A percentile compares a stretch with the other conserved stretches of the same genome.
These are phyloP conservation scores for Pascua guehoae DNA, from an alignment of 1,284 basidiomycete genomes.

Conservation along the genomic window DNA sequence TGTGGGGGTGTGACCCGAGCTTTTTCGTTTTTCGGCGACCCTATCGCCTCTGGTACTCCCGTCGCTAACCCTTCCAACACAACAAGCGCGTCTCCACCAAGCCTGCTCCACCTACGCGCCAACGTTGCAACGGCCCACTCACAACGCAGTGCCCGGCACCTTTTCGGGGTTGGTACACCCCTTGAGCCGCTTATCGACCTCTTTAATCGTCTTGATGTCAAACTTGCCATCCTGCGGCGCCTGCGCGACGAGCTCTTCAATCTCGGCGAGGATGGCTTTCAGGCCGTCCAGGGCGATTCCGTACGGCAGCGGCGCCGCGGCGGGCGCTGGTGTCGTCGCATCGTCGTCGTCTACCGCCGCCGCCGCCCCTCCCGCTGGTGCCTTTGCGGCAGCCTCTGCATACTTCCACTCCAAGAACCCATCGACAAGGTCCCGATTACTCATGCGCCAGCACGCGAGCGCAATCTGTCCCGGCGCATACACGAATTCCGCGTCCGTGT, in stretches of 20 bases:
- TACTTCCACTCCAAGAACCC: constrained; percentile 60
- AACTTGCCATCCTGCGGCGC: constrained; percentile 59
- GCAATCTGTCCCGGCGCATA: constrained; percentile 92
- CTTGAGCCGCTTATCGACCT: constrained; percentile 77
- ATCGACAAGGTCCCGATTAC: constrained; percentile 59
- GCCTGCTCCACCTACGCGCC: too few species aligned
- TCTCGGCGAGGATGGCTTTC: constrained; percentile 53
- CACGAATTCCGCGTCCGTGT: constrained; percentile 88
- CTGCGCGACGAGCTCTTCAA: constrained; percentile 58
- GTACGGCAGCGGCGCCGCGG: constrained; percentile 18
- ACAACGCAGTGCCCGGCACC: constrained; percentile 74
- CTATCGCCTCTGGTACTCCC: not conserved
- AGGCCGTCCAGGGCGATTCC: constrained; percentile 43
- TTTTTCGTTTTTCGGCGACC: too few species aligned
- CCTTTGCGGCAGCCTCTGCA: constrained; percentile 35
- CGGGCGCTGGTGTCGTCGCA: too few species aligned
- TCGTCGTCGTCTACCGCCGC: constrained; percentile 1
- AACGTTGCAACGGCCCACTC: constrained; percentile 24
- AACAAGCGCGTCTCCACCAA: too few species aligned
- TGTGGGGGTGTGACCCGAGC: too few species aligned
- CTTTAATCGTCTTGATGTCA: constrained; percentile 75
- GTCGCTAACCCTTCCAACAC: too few species aligned
- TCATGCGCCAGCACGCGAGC: constrained; percentile 71
- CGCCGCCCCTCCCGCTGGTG: too few species aligned
- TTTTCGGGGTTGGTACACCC: constrained; percentile 91